phyloP scores from a whole-genome alignment of 2,329 filamentous ascomycete genomes.

The Endoconidiophora polonica region DNA sequence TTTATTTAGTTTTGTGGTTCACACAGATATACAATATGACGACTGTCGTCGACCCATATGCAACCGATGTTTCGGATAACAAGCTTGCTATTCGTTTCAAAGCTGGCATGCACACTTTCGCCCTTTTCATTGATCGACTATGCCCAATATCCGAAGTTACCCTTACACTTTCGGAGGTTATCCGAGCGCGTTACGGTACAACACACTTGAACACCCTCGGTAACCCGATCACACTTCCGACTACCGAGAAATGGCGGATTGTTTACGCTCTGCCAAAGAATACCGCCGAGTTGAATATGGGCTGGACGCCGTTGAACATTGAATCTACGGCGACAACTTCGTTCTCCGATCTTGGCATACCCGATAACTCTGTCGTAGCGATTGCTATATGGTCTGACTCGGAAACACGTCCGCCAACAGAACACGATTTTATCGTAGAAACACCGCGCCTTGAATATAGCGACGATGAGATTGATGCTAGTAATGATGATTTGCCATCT shows the following conservation, averaged over 20 bases:
- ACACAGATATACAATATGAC: too few relatives aligned
- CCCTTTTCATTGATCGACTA: constrained; percentile 45
- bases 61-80: constrained; percentile 15
- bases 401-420: constrained; percentile 23
- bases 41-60: too few relatives aligned
- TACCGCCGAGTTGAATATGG: constrained; percentile 27
- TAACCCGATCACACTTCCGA: constrained; percentile 23
- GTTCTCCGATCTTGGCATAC: constrained; percentile 26
- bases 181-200: constrained; percentile 39
- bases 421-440: constrained; percentile 28
- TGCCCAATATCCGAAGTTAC: constrained; percentile 41
- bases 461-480: constrained; percentile 15
- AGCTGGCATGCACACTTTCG: constrained; percentile 52
- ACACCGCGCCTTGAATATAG: constrained; percentile 29
- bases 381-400: constrained; percentile 27
- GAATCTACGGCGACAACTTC: constrained; percentile 26
- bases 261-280: constrained; percentile 30
- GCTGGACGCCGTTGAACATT: constrained; percentile 30
- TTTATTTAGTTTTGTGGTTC: too few relatives aligned
- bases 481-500: not conserved
- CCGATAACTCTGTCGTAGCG: constrained; percentile 31
- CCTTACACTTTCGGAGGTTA: constrained; percentile 37
- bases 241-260: constrained; percentile 22
- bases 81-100: constrained; percentile 55
- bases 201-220: constrained; percentile 28